These are phyloP conservation scores for Lumnitzera racemosa DNA, from an alignment of 345 rosid genomes.

Conservation along the genomic window DNA sequence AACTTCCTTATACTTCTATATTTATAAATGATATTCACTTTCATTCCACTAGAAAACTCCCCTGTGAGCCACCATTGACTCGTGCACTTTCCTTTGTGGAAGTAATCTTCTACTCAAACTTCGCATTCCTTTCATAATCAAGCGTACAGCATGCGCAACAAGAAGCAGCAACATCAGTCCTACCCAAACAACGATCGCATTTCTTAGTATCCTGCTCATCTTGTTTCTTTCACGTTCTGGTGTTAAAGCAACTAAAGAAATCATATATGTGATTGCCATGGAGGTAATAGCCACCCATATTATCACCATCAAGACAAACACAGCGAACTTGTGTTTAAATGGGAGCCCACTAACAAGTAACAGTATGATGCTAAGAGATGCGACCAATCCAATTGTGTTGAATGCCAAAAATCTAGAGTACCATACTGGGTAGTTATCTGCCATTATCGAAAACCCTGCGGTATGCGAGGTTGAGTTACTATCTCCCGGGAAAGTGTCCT, in stretches of 20 bases:
- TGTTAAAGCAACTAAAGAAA: neutral
- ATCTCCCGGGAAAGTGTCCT: too few relatives aligned
- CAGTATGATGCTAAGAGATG: slow-evolving; percentile 12
- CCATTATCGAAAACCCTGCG: neutral
- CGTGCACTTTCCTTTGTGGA: too few relatives aligned
- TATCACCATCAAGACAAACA: neutral
- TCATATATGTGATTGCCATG: neutral
- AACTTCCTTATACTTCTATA: too few relatives aligned
- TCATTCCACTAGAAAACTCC: too few relatives aligned
- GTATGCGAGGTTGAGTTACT: neutral
- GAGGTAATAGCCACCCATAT: slow-evolving; percentile 6
- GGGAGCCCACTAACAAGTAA: slow-evolving; percentile 9
- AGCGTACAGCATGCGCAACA: neutral
- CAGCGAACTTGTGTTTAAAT: neutral
- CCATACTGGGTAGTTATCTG: neutral
- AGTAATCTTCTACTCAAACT: too few relatives aligned
- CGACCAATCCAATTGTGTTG: slow-evolving; percentile 6
- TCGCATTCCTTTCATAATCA: neutral
- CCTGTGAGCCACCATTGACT: too few relatives aligned
- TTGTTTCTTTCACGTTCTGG: neutral
- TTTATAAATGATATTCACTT: too few relatives aligned
- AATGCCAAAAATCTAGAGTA: neutral
- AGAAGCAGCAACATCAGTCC: neutral
- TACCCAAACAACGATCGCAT: neutral
- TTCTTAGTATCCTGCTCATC: neutral